Base-by-base conservation (phyloP, 495 filamentous ascomycete species). In the Tuber indicum region DNA sequence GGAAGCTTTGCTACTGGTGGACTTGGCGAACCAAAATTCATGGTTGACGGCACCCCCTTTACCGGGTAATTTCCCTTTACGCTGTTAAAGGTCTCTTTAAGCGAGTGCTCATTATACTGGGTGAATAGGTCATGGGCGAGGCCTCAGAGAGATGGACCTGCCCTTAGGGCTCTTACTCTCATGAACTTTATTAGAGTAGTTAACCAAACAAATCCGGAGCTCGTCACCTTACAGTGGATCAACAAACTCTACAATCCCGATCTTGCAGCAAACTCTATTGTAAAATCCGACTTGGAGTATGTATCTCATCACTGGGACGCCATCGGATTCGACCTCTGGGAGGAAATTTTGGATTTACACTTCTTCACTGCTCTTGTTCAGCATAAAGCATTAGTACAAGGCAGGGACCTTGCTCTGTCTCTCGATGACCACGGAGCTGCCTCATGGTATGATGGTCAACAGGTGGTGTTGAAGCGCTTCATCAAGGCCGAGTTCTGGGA, bases 311-410 rank as follows among this genome's bases (percentile, higher is more conserved):
- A 82, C 76, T 87, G 87, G 87, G 85, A 85, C 71, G 76, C 84
- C 44, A 84, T 82, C 17, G 86, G 87, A 7, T 89, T 88, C 76
- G 87, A 89, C 74, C 84, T 88, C 14, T 89, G 87, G 87, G 87
- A 89, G 78, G 87, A 89, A 79, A 85, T 86, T 12, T 76, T 85
- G 17, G 89, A 89, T 21, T 85, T 87, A 3, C 89, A 88, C 46
- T 90, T 91, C 84, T 91, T 91, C 81, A 91, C 89, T 9, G 86
- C 87, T 8, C 88, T 88, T 71, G 87, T 87, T 10, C 88, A 90
- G 77, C 85, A 87, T 74, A 82, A 82, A 58, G 85, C 85, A 0
- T 62, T 86, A 41, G 74, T 81, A 14, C 83, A 86, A 45, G 85
- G 85, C 4, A 78, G 83, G 14, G 77, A 82, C 32, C 77, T 86